Conservation (phyloP, 176 grass and related monocot species). For the Lolium perenne region DNA sequence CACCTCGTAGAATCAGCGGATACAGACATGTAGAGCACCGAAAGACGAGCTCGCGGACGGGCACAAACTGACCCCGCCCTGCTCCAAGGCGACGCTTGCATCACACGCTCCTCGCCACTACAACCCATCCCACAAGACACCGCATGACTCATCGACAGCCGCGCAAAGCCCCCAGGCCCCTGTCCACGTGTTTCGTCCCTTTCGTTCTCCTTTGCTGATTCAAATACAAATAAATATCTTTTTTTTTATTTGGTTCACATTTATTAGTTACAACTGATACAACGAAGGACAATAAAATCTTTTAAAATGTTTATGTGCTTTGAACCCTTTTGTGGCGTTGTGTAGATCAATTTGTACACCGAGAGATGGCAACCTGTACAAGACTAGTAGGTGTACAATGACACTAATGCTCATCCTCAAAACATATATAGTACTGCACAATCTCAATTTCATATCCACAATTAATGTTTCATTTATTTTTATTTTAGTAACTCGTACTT, state of each 20-base stretch:
- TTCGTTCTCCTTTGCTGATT: too few relatives aligned
- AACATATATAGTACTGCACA: too few relatives aligned
- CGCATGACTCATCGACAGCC: neutral
- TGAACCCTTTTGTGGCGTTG: neutral
- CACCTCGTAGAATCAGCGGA: too few relatives aligned
- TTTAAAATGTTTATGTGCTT: neutral
- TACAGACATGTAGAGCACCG: too few relatives aligned
- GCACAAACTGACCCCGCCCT: neutral
- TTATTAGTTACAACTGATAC: neutral
- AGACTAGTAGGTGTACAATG: too few relatives aligned
- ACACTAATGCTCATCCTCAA: too few relatives aligned
- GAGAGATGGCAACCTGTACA: neutral
- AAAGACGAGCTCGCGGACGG: neutral
- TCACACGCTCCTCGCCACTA: constrained; percentile 26
- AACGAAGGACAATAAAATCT: neutral
- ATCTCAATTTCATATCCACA: too few relatives aligned
- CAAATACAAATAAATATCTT: neutral
- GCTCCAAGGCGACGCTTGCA: neutral
- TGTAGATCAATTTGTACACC: neutral
- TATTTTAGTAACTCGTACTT: too few relatives aligned
- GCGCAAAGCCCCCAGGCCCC: neutral
- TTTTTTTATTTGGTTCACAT: neutral
- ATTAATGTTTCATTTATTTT: too few relatives aligned
- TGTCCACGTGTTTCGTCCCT: too few relatives aligned
- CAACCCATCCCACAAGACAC: neutral